These are phyloP conservation scores for Daldinia decipiens DNA, from an alignment of 495 filamentous ascomycete species.

Conservation along the genomic window DNA sequence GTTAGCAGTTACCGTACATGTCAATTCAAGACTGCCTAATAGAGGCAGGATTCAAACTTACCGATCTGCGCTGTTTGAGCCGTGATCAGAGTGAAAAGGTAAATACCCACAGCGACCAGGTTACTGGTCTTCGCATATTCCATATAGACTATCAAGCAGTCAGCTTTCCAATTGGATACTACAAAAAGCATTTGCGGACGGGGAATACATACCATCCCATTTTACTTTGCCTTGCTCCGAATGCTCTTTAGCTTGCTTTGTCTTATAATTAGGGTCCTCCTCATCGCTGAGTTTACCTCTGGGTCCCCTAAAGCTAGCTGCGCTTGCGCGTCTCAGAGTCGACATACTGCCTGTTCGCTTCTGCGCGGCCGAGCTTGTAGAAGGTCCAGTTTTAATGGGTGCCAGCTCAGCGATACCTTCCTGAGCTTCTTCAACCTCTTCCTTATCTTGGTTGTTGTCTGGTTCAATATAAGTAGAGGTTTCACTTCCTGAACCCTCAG, in stretches of 20 bases:
- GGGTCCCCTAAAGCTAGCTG: slow-evolving; percentile 87
- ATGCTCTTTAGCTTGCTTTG: slow-evolving; percentile 85
- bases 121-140: slow-evolving; percentile 97
- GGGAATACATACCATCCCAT: slow-evolving; percentile 69
- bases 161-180: slow-evolving; percentile 21
- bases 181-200: neutral
- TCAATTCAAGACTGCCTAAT: neutral
- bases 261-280: slow-evolving; percentile 76
- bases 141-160: slow-evolving; percentile 66
- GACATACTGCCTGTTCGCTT: slow-evolving; percentile 72
- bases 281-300: slow-evolving; percentile 85
- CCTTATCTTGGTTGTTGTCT: slow-evolving; percentile 58
- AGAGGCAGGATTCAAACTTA: slow-evolving; percentile 48
- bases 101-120: slow-evolving; percentile 81
- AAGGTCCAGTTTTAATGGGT: slow-evolving; percentile 69
- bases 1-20: slow-evolving; percentile 11
- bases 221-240: slow-evolving; percentile 96
- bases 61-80: slow-evolving; percentile 82
- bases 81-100: slow-evolving; percentile 77
- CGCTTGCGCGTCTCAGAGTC: slow-evolving; percentile 88
- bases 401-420: slow-evolving; percentile 74
- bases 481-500: slow-evolving; percentile 64
- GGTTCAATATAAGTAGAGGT: slow-evolving; percentile 68
- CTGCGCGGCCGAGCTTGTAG: slow-evolving; percentile 45
- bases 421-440: slow-evolving; percentile 76